A percentile compares a stretch with the other conserved stretches of the same genome.
Conservation (phyloP, 352 stramenopile genomes). For the Pythium brassicae region DNA sequence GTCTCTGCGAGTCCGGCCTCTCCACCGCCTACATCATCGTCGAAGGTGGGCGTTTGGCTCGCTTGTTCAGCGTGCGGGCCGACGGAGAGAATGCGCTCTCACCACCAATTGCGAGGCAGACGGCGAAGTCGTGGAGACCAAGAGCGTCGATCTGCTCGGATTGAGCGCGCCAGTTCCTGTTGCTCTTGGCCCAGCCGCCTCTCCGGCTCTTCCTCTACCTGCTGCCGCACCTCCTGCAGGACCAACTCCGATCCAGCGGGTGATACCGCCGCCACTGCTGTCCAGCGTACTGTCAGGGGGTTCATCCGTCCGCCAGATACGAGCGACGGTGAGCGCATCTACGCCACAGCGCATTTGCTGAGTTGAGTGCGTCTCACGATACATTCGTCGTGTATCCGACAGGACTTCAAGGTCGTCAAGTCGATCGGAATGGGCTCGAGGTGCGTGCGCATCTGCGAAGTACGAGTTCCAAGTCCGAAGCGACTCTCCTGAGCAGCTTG, state of each 20-base stretch:
- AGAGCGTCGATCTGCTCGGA: slow-evolving; percentile 27
- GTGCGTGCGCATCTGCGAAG: slow-evolving; percentile 15
- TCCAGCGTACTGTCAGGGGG: slow-evolving; percentile 16
- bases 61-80: neutral
- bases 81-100: neutral
- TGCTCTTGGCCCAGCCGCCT: neutral
- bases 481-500: neutral
- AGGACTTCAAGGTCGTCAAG: slow-evolving; percentile 40
- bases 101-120: slow-evolving; percentile 2
- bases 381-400: neutral
- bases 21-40: slow-evolving; percentile 12
- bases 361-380: neutral
- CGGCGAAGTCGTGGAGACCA: neutral
- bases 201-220: neutral
- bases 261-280: neutral
- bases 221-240: neutral
- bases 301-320: slow-evolving; percentile 26
- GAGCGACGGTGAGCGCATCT: slow-evolving; percentile 11
- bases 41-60: slow-evolving; percentile 6
- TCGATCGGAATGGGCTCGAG: slow-evolving; percentile 68
- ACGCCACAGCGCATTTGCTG: too few relatives aligned
- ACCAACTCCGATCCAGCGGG: neutral
- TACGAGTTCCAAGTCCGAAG: neutral
- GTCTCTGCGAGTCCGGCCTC: slow-evolving; percentile 12
- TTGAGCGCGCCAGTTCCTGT: slow-evolving; percentile 12